A percentile compares a stretch with the other conserved stretches of the same genome.
Conservation (phyloP, 2,329 filamentous ascomycete species). For the Capronia epimyces region DNA sequence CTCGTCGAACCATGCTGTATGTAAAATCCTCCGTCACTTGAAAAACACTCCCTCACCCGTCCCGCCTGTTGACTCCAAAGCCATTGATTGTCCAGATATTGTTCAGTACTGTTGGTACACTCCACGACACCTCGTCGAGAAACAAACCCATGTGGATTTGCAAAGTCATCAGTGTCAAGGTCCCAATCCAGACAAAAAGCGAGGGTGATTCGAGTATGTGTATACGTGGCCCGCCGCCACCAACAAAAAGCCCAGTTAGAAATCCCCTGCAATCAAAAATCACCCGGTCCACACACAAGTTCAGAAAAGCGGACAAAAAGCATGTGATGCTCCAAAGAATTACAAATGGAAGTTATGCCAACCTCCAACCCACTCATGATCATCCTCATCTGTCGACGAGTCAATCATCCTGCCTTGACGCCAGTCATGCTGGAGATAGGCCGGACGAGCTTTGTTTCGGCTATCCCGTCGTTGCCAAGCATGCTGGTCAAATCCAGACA, state of each 20-base stretch:
- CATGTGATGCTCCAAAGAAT: conserved; percentile 32
- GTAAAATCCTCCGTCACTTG: conserved; percentile 1
- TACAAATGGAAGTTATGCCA: conserved; percentile 68
- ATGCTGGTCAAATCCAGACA: conserved; percentile 37
- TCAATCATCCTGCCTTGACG: conserved; percentile 37
- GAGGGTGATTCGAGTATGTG: conserved; percentile 26
- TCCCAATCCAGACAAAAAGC: conserved; percentile 28
- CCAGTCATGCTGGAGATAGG: conserved; percentile 44
- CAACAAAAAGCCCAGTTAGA: conserved; percentile 21
- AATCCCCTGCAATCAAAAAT: conserved; percentile 21
- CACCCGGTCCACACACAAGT: conserved; percentile 17
- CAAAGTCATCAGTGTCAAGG: conserved; percentile 31
- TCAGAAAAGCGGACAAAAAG: conserved; percentile 23
- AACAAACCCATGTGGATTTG: conserved; percentile 18
- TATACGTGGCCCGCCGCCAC: conserved; percentile 9
- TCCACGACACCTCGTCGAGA: conserved; percentile 29
- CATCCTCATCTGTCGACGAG: conserved; percentile 50
- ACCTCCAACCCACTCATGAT: conserved; percentile 92
- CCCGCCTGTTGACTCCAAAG: neutral
- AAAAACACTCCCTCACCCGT: conserved; percentile 8
- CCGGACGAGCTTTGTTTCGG: conserved; percentile 35
- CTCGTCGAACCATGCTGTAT: conserved; percentile 7
- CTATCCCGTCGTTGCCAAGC: conserved; percentile 34
- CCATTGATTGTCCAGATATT: conserved; percentile 3
- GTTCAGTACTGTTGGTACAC: conserved; percentile 28